These are phyloP conservation scores for Avicennia marina DNA, from an alignment of 257 asterid species.

Conservation along the genomic window DNA sequence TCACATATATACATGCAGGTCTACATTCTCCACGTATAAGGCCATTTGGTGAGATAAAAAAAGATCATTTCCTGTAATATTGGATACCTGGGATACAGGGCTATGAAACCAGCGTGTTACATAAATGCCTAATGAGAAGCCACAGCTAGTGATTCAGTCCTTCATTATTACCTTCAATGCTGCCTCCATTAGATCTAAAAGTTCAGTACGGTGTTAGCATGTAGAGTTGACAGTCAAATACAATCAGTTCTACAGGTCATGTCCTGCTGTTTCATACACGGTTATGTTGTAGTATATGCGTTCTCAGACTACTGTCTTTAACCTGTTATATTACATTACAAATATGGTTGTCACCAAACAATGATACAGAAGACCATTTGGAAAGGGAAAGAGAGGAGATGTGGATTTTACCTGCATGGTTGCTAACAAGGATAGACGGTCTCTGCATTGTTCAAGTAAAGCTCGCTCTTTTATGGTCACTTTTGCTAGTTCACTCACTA, in stretches of 20 bases:
- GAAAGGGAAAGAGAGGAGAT: not conserved
- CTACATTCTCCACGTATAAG: too few relatives aligned
- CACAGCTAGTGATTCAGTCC: conserved; percentile 31
- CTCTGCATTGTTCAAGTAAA: conserved; percentile 64
- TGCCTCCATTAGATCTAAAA: conserved; percentile 25
- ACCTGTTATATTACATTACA: conserved; percentile 39
- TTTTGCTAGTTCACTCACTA: conserved; percentile 65
- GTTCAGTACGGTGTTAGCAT: conserved; percentile 48
- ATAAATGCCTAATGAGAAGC: conserved; percentile 23
- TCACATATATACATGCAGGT: too few relatives aligned
- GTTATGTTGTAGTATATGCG: conserved; percentile 70
- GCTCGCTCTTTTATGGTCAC: conserved; percentile 64
- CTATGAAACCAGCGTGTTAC: too few relatives aligned
- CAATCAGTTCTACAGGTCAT: conserved; percentile 40
- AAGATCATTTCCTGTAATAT: conserved; percentile 38
- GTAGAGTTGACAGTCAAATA: conserved; percentile 32
- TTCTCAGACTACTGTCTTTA: conserved; percentile 73
- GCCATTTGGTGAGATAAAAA: too few relatives aligned
- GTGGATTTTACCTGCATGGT: conserved; percentile 62
- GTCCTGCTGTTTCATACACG: conserved; percentile 52
- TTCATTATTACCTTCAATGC: conserved; percentile 23
- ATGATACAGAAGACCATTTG: too few relatives aligned
- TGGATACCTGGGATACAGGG: conserved; percentile 25
- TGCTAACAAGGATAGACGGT: conserved; percentile 50
- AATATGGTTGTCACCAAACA: not conserved